These are phyloP conservation scores for Suillus subaureus DNA, from an alignment of 768 basidiomycete species.

Conservation along the genomic window DNA sequence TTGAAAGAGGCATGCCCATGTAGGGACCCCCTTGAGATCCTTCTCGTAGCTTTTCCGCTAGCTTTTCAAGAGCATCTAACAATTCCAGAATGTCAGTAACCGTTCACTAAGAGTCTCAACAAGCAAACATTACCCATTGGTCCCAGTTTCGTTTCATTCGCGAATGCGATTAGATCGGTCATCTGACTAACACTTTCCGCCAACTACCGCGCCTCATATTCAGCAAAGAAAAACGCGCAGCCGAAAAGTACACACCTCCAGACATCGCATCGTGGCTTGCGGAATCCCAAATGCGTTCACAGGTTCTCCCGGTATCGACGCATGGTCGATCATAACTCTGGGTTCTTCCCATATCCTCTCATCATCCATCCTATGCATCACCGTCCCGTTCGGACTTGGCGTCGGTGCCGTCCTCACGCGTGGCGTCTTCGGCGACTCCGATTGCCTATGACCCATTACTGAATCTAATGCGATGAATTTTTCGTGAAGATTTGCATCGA, in stretches of 20 bases:
- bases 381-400: conserved; percentile 34
- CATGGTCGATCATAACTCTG: conserved; percentile 57
- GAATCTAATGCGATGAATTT: conserved; percentile 72
- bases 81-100: conserved; percentile 19
- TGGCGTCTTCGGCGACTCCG: conserved; percentile 45
- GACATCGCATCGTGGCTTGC: conserved; percentile 86
- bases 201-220: conserved; percentile 43
- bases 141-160: conserved; percentile 54
- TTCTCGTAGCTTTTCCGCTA: conserved; percentile 43
- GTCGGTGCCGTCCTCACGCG: conserved; percentile 35
- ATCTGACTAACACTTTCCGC: conserved; percentile 83
- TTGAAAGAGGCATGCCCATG: conserved; percentile 15
- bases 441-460: conserved; percentile 52
- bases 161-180: conserved; percentile 74
- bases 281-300: conserved; percentile 89
- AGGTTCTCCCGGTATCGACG: conserved; percentile 76
- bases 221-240: conserved; percentile 10
- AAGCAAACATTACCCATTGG: conserved; percentile 60
- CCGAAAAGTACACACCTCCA: conserved; percentile 56
- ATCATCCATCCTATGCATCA: conserved; percentile 43
- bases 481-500: conserved; percentile 73
- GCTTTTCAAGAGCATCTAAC: conserved; percentile 46
- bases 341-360: conserved; percentile 72
- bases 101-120: conserved; percentile 28
- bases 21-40: conserved; percentile 19